phyloP scores from a whole-genome alignment of 768 basidiomycete species.

The Coprinopsis sp. region DNA sequence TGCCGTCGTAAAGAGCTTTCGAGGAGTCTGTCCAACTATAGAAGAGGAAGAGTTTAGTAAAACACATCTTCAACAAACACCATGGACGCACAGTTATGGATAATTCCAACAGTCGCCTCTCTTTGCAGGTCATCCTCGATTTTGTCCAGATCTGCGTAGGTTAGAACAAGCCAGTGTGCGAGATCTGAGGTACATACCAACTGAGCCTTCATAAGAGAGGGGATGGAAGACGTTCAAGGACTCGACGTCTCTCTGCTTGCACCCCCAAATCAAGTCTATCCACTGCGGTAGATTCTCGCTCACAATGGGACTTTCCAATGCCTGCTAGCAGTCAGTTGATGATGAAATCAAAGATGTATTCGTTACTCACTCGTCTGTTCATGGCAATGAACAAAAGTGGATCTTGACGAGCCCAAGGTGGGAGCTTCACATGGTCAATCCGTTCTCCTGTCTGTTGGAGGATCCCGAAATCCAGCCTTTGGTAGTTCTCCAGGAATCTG shows the following conservation, averaged over 20 bases:
- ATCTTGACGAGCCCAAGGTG: conserved; percentile 85
- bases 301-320: conserved; percentile 83
- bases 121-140: conserved; percentile 85
- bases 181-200: conserved; percentile 42
- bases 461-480: conserved; percentile 74
- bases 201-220: conserved; percentile 86
- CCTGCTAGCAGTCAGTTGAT: conserved; percentile 36
- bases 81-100: conserved; percentile 79
- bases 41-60: conserved; percentile 1
- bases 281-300: conserved; percentile 80
- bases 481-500: conserved; percentile 80
- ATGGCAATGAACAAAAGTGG: conserved; percentile 75
- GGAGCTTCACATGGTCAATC: conserved; percentile 84
- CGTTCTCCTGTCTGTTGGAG: conserved; percentile 70
- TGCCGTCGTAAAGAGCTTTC: conserved; percentile 70
- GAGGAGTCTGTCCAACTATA: conserved; percentile 86
- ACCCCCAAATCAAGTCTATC: conserved; percentile 95
- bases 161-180: neutral
- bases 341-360: neutral
- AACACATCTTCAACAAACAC: neutral
- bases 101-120: conserved; percentile 91
- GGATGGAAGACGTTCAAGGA: conserved; percentile 89
- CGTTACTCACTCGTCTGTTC: conserved; percentile 63
- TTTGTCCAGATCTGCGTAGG: conserved; percentile 64
- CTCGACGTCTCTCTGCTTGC: conserved; percentile 72